Evolutionary conservation across 257 asterid species (phyloP).

Genomic region (Cinchona pubescens): DNA sequence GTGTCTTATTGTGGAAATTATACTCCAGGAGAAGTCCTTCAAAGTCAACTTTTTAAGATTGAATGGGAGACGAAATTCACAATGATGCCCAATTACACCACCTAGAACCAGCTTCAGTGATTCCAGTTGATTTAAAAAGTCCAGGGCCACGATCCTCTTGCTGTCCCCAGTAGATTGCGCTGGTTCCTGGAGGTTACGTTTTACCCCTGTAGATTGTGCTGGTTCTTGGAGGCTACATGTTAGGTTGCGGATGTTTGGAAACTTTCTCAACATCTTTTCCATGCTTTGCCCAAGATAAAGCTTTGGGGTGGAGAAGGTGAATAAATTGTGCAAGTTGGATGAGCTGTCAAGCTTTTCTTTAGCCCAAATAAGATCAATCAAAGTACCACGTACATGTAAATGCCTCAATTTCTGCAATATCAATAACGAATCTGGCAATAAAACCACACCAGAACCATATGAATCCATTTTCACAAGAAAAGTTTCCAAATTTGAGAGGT

Average conservation of each 20-base stretch:
- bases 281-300: not conserved
- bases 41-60: not conserved
- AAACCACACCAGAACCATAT: not conserved
- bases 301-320: not conserved
- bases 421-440: not conserved
- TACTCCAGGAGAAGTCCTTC: not conserved
- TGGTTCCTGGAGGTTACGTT: too few relatives aligned
- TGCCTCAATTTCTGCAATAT: not conserved
- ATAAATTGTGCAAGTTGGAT: not conserved
- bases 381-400: not conserved
- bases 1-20: not conserved
- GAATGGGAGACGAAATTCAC: not conserved
- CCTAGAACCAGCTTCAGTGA: too few relatives aligned
- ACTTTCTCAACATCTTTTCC: conserved; percentile 1
- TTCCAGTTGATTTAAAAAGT: too few relatives aligned
- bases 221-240: not conserved
- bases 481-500: conserved; percentile 8
- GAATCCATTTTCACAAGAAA: not conserved
- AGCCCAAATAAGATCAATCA: not conserved
- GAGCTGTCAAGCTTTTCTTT: not conserved
- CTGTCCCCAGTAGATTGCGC: not conserved
- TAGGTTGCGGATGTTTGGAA: not conserved
- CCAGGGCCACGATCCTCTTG: too few relatives aligned
- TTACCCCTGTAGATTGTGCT: too few relatives aligned
- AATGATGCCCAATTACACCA: too few relatives aligned